Evolutionary conservation across 1,284 basidiomycete species (phyloP).

Genomic region (Stereum hirsutum): DNA sequence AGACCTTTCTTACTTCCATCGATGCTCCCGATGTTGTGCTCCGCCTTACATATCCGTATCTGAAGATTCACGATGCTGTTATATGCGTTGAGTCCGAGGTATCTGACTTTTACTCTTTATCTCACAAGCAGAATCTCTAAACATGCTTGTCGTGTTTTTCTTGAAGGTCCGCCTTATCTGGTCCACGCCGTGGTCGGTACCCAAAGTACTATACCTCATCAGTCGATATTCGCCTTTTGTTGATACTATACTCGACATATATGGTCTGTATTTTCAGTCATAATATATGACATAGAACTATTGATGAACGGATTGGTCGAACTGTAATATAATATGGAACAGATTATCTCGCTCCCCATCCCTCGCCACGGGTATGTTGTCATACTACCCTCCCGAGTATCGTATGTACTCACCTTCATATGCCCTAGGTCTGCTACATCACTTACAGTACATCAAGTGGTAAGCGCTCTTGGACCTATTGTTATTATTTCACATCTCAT

Average conservation of each 20-base stretch:
- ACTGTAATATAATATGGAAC: neutral
- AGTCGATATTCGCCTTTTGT: neutral
- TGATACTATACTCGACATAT: neutral
- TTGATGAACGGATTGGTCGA: neutral
- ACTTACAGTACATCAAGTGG: neutral
- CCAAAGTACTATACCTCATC: neutral
- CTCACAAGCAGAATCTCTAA: neutral
- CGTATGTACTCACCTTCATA: neutral
- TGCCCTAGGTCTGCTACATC: neutral
- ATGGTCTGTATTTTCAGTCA: neutral
- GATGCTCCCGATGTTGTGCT: no score
- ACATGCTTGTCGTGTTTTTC: no score
- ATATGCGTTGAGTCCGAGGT: neutral
- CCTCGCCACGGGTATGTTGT: neutral
- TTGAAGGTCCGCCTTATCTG: slow-evolving; percentile 9
- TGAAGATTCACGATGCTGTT: neutral
- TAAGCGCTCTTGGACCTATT: neutral
- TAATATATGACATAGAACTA: neutral
- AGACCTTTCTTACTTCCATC: no score
- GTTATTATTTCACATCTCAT: neutral
- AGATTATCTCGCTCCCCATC: neutral
- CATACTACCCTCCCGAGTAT: no score
- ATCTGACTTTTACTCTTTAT: neutral
- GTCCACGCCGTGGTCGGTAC: neutral
- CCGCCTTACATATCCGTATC: no score